Evolutionary conservation across 805 yeast genomes (phyloP).

Genomic region (Saturnispora kantuleensis): DNA sequence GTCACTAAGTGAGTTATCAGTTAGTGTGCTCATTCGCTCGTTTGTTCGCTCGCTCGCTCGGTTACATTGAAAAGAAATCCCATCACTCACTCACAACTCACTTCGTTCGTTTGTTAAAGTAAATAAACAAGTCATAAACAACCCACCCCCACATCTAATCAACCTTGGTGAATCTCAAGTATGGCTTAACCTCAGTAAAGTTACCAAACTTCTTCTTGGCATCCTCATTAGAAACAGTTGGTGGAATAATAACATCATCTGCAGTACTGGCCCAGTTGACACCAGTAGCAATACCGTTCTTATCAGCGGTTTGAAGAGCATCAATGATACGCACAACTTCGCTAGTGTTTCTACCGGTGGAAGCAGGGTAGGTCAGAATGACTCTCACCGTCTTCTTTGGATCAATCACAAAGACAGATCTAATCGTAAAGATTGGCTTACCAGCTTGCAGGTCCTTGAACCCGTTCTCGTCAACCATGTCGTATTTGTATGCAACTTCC

Average conservation of each 20-base stretch:
- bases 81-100: no score
- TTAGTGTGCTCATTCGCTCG: no score
- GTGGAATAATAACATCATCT: slow-evolving; percentile 88
- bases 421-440: slow-evolving; percentile 77
- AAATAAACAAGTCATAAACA: background rate
- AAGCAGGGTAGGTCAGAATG: slow-evolving; percentile 83
- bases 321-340: slow-evolving; percentile 88
- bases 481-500: slow-evolving; percentile 75
- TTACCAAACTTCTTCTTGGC: slow-evolving; percentile 79
- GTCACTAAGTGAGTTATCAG: no score
- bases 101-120: background rate
- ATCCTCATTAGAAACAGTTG: slow-evolving; percentile 67
- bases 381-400: slow-evolving; percentile 84
- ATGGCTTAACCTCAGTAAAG: slow-evolving; percentile 81
- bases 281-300: slow-evolving; percentile 79
- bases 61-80: no score
- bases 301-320: slow-evolving; percentile 78
- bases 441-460: slow-evolving; percentile 54
- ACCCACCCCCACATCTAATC: slow-evolving; percentile 3
- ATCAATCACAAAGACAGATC: slow-evolving; percentile 88
- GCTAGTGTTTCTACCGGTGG: slow-evolving; percentile 87
- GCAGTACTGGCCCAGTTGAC: slow-evolving; percentile 78
- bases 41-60: no score
- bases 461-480: slow-evolving; percentile 82
- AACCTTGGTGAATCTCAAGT: slow-evolving; percentile 57